These are phyloP conservation scores for Colletotrichum ledebouriae DNA, from an alignment of 2,329 filamentous ascomycete species.

Conservation along the genomic window DNA sequence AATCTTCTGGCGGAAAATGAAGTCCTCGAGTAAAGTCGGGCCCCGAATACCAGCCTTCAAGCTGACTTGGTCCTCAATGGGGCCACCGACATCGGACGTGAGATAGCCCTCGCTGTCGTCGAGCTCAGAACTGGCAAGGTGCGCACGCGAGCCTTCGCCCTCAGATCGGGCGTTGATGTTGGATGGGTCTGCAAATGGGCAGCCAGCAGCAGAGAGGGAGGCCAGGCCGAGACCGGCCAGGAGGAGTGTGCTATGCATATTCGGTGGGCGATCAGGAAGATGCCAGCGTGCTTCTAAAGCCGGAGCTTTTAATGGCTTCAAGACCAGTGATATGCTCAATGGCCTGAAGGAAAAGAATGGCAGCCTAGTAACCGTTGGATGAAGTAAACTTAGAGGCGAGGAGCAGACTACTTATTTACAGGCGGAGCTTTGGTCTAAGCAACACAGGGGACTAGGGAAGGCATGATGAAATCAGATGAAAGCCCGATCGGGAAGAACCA, in stretches of 20 bases:
- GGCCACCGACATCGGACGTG: slow-evolving; percentile 77
- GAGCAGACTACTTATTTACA: slow-evolving; percentile 30
- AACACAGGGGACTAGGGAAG: slow-evolving; percentile 1
- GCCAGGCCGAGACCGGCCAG: slow-evolving; percentile 47
- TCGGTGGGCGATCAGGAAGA: background rate
- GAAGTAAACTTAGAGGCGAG: background rate
- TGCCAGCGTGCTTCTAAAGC: background rate
- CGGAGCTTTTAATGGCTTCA: background rate
- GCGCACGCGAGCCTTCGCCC: slow-evolving; percentile 47
- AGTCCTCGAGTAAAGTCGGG: slow-evolving; percentile 78
- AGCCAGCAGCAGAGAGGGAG: slow-evolving; percentile 45
- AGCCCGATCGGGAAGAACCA: slow-evolving; percentile 26
- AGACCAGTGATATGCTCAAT: background rate
- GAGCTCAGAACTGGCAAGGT: slow-evolving; percentile 55
- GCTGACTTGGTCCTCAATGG: slow-evolving; percentile 75
- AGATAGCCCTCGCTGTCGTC: slow-evolving; percentile 69
- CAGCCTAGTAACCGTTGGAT: background rate
- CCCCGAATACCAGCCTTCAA: slow-evolving; percentile 76
- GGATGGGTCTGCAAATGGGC: slow-evolving; percentile 51
- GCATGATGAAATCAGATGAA: slow-evolving; percentile 12
- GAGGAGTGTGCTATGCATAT: slow-evolving; percentile 36
- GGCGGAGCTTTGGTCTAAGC: slow-evolving; percentile 11
- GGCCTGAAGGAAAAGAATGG: background rate
- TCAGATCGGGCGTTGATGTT: slow-evolving; percentile 34
- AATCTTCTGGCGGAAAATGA: slow-evolving; percentile 80